phyloP scores from a whole-genome alignment of 192 early-diverging fungal species.

The Geranomyces variabilis region DNA sequence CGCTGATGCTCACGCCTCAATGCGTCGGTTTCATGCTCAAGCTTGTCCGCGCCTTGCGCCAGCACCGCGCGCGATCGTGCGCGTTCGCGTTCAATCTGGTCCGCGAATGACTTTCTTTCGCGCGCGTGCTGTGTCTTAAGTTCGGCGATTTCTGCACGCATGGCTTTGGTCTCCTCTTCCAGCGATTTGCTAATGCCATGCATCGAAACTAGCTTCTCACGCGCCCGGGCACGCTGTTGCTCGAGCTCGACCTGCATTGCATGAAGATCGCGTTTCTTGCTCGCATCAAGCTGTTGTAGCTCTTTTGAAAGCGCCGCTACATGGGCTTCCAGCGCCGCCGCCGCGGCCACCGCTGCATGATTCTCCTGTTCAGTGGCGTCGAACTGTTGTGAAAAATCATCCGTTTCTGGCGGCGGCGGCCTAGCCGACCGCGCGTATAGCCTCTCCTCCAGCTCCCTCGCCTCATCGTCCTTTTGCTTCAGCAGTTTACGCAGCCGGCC shows the following conservation, averaged over 20 bases:
- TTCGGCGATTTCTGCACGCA: not conserved
- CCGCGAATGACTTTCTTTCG: not conserved
- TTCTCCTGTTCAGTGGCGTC: not conserved
- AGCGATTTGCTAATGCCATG: not conserved
- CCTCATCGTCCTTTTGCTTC: conserved; percentile 20
- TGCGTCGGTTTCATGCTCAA: conserved; percentile 2
- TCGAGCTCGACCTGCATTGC: conserved; percentile 2
- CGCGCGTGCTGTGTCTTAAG: conserved; percentile 3
- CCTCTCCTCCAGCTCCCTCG: conserved; percentile 13
- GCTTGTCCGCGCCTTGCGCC: not conserved
- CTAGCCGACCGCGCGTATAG: not conserved
- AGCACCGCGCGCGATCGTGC: not conserved
- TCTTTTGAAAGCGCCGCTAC: not conserved
- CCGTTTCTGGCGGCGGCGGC: conserved; percentile 2
- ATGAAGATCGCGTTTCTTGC: not conserved
- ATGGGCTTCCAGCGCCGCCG: not conserved
- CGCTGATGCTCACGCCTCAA: conserved; percentile 10
- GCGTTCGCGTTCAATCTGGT: not conserved
- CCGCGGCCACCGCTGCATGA: not conserved
- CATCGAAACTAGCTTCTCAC: not conserved
- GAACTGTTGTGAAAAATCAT: conserved; percentile 33
- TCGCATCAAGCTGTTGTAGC: not conserved
- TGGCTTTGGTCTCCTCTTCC: not conserved
- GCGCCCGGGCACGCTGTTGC: not conserved
- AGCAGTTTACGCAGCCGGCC: not conserved